Percentiles rank a stretch among this genome's conserved stretches.
Conservation (phyloP, 345 rosid genomes). For the Dovyalis caffra region DNA sequence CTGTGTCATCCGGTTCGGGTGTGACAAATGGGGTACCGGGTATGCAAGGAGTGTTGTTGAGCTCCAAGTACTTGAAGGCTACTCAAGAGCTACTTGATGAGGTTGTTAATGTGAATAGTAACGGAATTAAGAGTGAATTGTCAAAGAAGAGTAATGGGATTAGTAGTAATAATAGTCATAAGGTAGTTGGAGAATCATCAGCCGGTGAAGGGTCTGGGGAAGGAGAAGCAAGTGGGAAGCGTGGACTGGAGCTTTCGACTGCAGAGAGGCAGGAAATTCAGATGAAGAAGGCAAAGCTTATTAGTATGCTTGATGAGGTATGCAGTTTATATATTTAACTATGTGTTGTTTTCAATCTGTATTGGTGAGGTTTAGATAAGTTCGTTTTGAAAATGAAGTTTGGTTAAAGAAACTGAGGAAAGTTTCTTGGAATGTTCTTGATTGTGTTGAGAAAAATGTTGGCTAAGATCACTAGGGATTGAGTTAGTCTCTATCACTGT, state of each 20-base stretch:
- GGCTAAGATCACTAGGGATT: too few species aligned
- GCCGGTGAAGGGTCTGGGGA: conserved; percentile 46
- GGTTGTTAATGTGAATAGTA: conserved; percentile 72
- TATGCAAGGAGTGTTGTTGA: conserved; percentile 56
- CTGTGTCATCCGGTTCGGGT: conserved; percentile 72
- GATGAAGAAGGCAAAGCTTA: conserved; percentile 94
- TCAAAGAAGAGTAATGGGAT: conserved; percentile 45
- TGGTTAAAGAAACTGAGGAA: background rate
- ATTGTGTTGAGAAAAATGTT: too few species aligned
- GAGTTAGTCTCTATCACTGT: conserved; percentile 16
- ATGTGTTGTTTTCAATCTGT: background rate
- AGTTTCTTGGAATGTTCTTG: too few species aligned
- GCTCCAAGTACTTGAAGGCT: conserved; percentile 95
- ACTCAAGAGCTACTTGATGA: conserved; percentile 92
- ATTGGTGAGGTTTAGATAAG: conserved; percentile 7
- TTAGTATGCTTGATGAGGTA: conserved; percentile 94
- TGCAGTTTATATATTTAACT: background rate
- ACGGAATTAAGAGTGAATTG: conserved; percentile 32
- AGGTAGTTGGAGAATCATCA: conserved; percentile 55
- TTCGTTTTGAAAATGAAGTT: too few species aligned
- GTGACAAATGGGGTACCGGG: conserved; percentile 68
- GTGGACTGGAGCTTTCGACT: conserved; percentile 56
- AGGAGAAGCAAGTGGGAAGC: conserved; percentile 50
- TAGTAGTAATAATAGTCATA: conserved; percentile 28
- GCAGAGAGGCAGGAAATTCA: conserved; percentile 97